phyloP scores from a whole-genome alignment of 2,329 filamentous ascomycete genomes.

The Phaeophleospora eucalypticola region DNA sequence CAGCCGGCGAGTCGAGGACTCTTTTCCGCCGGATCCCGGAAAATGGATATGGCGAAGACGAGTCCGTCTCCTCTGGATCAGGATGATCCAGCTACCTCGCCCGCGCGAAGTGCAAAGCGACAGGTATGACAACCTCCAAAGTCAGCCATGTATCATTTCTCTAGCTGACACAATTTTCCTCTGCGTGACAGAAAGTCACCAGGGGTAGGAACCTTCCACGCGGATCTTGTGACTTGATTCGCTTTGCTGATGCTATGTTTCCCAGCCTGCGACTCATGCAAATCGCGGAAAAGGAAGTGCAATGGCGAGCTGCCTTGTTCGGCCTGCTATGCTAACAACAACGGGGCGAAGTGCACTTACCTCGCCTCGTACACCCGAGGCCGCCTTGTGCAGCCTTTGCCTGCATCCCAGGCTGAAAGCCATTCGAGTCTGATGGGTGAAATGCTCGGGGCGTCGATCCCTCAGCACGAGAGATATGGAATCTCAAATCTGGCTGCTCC shows the following conservation, averaged over 20 bases:
- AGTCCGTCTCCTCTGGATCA: no score
- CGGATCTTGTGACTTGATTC: no score
- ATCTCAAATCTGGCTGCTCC: neutral
- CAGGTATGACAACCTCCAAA: no score
- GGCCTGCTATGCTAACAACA: slow-evolving; percentile 34
- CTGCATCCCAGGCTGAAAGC: slow-evolving; percentile 32
- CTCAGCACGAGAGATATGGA: neutral
- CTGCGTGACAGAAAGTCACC: neutral
- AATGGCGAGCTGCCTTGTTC: slow-evolving; percentile 40
- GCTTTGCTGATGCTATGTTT: no score
- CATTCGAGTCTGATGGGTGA: neutral
- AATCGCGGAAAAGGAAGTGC: slow-evolving; percentile 39
- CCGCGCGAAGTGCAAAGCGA: neutral
- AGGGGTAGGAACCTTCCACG: neutral
- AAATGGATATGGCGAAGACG: no score
- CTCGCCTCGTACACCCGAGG: slow-evolving; percentile 48
- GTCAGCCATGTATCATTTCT: no score
- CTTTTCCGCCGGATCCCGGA: no score
- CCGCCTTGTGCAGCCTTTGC: slow-evolving; percentile 19
- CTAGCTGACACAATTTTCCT: no score
- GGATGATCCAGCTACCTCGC: no score
- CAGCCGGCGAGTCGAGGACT: no score
- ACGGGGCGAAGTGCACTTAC: slow-evolving; percentile 43
- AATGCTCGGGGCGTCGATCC: neutral
- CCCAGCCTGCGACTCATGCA: slow-evolving; percentile 33